Conservation (phyloP, 768 basidiomycete genomes). For the Kwoniella sp. region DNA sequence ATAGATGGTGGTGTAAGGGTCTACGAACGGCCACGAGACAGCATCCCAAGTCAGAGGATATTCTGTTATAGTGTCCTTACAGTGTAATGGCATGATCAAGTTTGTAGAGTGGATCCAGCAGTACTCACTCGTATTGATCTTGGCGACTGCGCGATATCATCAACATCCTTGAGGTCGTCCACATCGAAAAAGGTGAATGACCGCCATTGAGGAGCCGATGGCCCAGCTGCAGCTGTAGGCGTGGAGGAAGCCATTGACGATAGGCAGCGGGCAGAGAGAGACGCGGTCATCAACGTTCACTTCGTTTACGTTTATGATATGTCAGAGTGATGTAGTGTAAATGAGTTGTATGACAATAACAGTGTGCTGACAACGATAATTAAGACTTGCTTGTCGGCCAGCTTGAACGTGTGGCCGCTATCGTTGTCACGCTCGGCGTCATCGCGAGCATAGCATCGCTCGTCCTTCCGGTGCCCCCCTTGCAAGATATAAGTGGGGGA, state of each 20-base stretch:
- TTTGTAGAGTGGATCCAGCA: too few relatives aligned
- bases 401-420: background rate
- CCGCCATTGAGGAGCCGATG: constrained; percentile 66
- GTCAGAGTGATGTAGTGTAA: too few relatives aligned
- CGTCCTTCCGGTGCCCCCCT: too few relatives aligned
- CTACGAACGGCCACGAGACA: constrained; percentile 25
- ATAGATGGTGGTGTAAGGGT: constrained; percentile 41
- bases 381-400: too few relatives aligned
- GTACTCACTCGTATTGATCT: constrained; percentile 74
- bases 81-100: too few relatives aligned
- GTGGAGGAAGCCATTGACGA: constrained; percentile 10
- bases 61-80: too few relatives aligned
- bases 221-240: constrained; percentile 9
- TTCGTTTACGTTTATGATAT: too few relatives aligned
- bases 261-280: too few relatives aligned
- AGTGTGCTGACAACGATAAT: too few relatives aligned
- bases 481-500: background rate
- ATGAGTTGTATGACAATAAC: too few relatives aligned
- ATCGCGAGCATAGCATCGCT: background rate
- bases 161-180: constrained; percentile 72
- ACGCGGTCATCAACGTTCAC: too few relatives aligned
- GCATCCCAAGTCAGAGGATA: constrained; percentile 2
- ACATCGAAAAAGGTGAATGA: constrained; percentile 89
- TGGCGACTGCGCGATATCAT: constrained; percentile 73
- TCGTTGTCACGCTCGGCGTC: background rate